Evolutionary conservation across 2,329 filamentous ascomycete genomes (phyloP), one percentile per base, ranked within the genome.

Genomic region (Cryoendolithus antarcticus): DNA sequence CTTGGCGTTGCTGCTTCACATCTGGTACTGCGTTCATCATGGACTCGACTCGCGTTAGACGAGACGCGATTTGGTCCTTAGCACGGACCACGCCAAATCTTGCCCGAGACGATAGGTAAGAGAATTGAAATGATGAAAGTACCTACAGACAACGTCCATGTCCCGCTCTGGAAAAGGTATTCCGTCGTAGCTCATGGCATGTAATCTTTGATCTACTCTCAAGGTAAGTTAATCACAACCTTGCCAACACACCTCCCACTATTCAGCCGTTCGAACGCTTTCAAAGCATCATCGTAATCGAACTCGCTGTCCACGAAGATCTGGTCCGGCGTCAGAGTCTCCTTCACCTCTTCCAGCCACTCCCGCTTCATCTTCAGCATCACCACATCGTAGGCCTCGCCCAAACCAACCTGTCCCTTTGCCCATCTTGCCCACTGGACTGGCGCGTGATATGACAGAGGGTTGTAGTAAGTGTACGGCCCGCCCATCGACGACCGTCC

Each of bases 221-320:
- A 37, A 9, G 34, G 28, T 11, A 40, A 30, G 30, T 40, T 37
- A 36, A 40, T 40, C 30, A 59, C 50, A 4, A 60, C 55, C 45
- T 59, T 60, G 2, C 56, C 57, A 37, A 49, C 53, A 11, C 55
- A 51, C 11, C 55, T 40, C 3, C 57, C 56, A 6, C 52, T 59
- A 35, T 56, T 57, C 35, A 61, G 38, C 41, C 54, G 48, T 46
- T 56, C 57, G 38, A 59, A 61, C 1, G 58, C 58, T 42, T 54
- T 41, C 36, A 49, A 49, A 2, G 65, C 69, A 41, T 81, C 67
- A 30, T 74, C 72, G 53, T 75, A 77, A 4, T 63, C 59, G 49
- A 70, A 77, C 2, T 62, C 61, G 41, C 69, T 64, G 51, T 80
- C 77, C 21, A 80, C 56, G 2, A 75, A 63, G 4, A 68, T 57